phyloP scores from a whole-genome alignment of 371 early-diverging fungal genomes.

The Syncephalastrum contaminatum region DNA sequence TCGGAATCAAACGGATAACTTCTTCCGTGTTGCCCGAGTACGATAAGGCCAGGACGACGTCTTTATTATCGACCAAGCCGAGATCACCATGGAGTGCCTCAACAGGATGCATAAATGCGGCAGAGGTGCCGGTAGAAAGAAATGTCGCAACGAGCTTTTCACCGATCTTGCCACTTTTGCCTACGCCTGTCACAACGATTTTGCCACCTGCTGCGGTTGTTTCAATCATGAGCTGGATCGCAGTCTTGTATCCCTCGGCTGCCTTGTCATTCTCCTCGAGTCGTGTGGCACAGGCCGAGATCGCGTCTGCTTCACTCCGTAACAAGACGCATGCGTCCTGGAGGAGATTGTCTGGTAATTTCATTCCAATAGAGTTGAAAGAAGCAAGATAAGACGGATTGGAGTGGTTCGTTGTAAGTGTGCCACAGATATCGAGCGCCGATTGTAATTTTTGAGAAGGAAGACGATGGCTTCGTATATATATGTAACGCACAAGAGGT shows the following conservation, averaged over 20 bases:
- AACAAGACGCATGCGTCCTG: too few species aligned
- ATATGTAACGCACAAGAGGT: too few species aligned
- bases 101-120: constrained; percentile 60
- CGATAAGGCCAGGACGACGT: constrained; percentile 60
- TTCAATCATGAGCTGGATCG: constrained; percentile 36
- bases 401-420: too few species aligned
- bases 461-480: too few species aligned
- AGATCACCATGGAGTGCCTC: constrained; percentile 70
- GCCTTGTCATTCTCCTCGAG: constrained; percentile 19
- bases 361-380: too few species aligned
- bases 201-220: constrained; percentile 48
- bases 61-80: constrained; percentile 48
- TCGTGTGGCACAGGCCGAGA: constrained; percentile 35
- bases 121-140: constrained; percentile 56
- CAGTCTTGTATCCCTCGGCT: constrained; percentile 38
- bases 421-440: too few species aligned
- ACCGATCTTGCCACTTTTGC: constrained; percentile 65
- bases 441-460: too few species aligned
- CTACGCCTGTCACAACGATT: constrained; percentile 64
- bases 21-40: constrained; percentile 68
- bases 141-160: constrained; percentile 67
- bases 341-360: too few species aligned
- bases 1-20: constrained; percentile 45
- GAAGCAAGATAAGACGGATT: too few species aligned
- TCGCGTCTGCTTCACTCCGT: constrained; percentile 30